Evolutionary conservation across 148 eudicot genomes (phyloP), one percentile per base, ranked within the genome.

Genomic region (Arctostaphylos glauca): DNA sequence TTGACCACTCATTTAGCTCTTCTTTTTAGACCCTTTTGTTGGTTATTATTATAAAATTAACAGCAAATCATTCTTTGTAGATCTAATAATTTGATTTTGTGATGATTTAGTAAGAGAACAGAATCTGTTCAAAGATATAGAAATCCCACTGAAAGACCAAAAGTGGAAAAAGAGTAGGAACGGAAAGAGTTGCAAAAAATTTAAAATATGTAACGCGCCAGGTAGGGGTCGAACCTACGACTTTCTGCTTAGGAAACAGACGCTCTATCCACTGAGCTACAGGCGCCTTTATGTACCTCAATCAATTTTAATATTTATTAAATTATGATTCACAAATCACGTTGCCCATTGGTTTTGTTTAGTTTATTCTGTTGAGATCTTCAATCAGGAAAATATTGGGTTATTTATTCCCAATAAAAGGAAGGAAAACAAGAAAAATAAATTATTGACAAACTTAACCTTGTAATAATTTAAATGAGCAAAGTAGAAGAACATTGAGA

Each of bases 151-250:
- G n/a, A n/a, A n/a, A n/a, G n/a, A n/a, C n/a, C n/a, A n/a, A n/a
- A n/a, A n/a, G n/a, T n/a, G n/a, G n/a, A n/a, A n/a, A n/a, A n/a
- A n/a, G n/a, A n/a, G n/a, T n/a, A n/a, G n/a, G n/a, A n/a, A n/a
- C n/a, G n/a, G n/a, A n/a, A n/a, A n/a, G n/a, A n/a, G n/a, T n/a
- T n/a, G n/a, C n/a, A n/a, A n/a, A n/a, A n/a, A n/a, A n/a, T n/a
- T n/a, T n/a, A n/a, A n/a, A n/a, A n/a, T n/a, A n/a, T n/a, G n/a
- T n/a, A n/a, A 31, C 79, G 79, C 60, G 79, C 80, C 80, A 78
- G 80, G 80, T 54, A 78, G 80, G 80, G 80, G 67, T 78, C 80
- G 80, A 78, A 78, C 80, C 80, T 78, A 78, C 50, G 80, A 78
- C 67, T 76, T 76, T 76, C 79, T 76, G 79, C 79, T 76, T 76